Base-by-base conservation (phyloP, 352 stramenopile species). In the Phytophthora idaei region DNA sequence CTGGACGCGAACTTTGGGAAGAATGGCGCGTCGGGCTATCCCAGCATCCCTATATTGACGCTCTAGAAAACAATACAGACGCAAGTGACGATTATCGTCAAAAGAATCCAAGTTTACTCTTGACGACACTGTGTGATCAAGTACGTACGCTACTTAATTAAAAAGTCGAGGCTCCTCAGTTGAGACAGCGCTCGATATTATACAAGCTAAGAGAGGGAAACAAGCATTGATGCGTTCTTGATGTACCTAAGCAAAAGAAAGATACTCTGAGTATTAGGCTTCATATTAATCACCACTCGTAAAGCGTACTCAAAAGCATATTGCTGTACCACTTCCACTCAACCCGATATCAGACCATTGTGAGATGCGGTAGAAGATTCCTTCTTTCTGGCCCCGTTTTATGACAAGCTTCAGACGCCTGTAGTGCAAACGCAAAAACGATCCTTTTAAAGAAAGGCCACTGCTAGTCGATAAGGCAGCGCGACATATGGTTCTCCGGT, bases 41-140 rank as follows among this genome's bases (percentile, higher is more conserved):
- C 15, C 25, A 46, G 32, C 7, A 36, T 8, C 42, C 54, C 29
- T 62, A 44, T 9, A 55, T 55, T 47, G 44, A 62, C n/a, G 14
- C 36, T 5, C 53, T 60, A 44, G 53, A 60, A 11, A 34, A 42
- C 31, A 21, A 21, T 47, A 49, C 32, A 44, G 48, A 5, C 29
- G 46, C 12, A 58, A 65, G 17, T 67, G 59, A 49, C n/a, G 59
- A 28, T n/a, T 34, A 14, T 67, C 59, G 25, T 42, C 58, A 54
- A 59, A 59, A 54, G 49, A 60, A 21, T 12, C 49, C 2, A 67
- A 60, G 14, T 60, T 60, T 67, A 56, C 8, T 60, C 41, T 8
- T 41, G 42, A 41, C 29, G 59, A 5, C 46, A 55, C 8, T 60
- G 41, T n/a, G 31, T 67, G 2, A 60, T 55, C 50, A 67, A 55